Base-by-base conservation (phyloP, 495 filamentous ascomycete species). In the Filosporella fistucella region DNA sequence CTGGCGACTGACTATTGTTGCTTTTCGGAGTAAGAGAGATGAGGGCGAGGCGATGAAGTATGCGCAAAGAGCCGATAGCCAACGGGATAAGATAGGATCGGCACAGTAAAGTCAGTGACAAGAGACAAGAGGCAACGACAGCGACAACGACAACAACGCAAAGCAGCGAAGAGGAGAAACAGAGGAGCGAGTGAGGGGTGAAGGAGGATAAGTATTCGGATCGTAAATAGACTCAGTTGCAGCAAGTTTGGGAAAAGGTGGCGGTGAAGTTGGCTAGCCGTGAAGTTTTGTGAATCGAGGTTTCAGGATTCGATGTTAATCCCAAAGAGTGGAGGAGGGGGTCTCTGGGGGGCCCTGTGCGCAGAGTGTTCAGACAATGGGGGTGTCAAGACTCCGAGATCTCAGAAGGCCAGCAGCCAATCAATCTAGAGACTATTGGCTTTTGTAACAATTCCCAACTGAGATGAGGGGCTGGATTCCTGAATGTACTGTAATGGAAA, bases 251-350 rank as follows among this genome's bases (percentile, higher is more conserved):
- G 42, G 30, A 18, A 38, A 14, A 17, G 52, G 53, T 54, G 52
- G 52, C 57, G 52, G 52, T 51, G 45, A 52, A n/a, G n/a, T n/a
- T n/a, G n/a, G n/a, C n/a, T n/a, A n/a, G n/a, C n/a, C n/a, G n/a
- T n/a, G n/a, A n/a, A 47, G 52, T 55, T 59, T 55, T 59, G 53
- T 47, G 43, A 52, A 43, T 52, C 42, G 41, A 42, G 49, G 55
- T 58, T 58, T 58, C 55, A 58, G 42, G 41, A 22, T 24, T 40
- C 32, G 44, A 51, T 56, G 45, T 51, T 51, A 43, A 42, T 42
- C 43, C 23, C 20, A 47, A 36, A 45, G 51, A 38, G 45, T 23
- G 48, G 39, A 25, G 35, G 18, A 22, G 35, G 35, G 35, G 18
- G 35, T 21, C 32, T 12, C 32, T 35, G 36, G 25, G 26, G 48